Conservation (phyloP, 2,329 filamentous ascomycete species). For the Arthroderma sp. region DNA sequence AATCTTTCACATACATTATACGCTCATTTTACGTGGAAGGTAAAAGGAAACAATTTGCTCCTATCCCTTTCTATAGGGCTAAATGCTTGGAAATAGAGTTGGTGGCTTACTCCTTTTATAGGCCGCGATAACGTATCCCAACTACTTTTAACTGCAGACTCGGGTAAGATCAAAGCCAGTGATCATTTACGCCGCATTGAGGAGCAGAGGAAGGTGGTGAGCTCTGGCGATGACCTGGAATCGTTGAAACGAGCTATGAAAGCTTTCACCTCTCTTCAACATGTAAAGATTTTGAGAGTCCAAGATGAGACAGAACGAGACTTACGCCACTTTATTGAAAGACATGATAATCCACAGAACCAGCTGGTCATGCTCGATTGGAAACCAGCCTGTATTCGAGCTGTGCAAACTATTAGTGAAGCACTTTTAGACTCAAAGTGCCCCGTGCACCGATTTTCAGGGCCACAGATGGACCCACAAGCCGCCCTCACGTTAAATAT, state of each 20-base stretch:
- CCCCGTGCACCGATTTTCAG: slow-evolving; percentile 46
- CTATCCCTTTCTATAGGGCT: neutral
- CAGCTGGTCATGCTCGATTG: slow-evolving; percentile 43
- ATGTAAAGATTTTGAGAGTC: slow-evolving; percentile 51
- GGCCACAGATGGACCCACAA: slow-evolving; percentile 49
- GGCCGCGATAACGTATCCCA: slow-evolving; percentile 11
- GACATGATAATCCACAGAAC: slow-evolving; percentile 31
- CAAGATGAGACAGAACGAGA: slow-evolving; percentile 46
- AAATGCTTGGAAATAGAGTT: neutral
- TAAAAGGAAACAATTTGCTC: slow-evolving; percentile 12
- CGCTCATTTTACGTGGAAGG: slow-evolving; percentile 42
- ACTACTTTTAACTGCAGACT: slow-evolving; percentile 10
- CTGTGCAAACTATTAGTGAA: slow-evolving; percentile 43
- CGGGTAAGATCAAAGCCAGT: slow-evolving; percentile 9
- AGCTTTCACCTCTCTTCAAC: slow-evolving; percentile 47
- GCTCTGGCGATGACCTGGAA: slow-evolving; percentile 37
- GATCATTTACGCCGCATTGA: slow-evolving; percentile 20
- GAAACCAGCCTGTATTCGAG: slow-evolving; percentile 50
- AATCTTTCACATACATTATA: slow-evolving; percentile 42
- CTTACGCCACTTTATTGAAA: slow-evolving; percentile 39
- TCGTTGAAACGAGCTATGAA: slow-evolving; percentile 43
- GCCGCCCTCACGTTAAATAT: slow-evolving; percentile 41
- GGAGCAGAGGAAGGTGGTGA: slow-evolving; percentile 35
- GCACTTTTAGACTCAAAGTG: slow-evolving; percentile 45
- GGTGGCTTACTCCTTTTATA: slow-evolving; percentile 1